Evolutionary conservation across 352 stramenopile genomes (phyloP), one percentile per base, ranked within the genome.

Genomic region (Phytophthora multivora): DNA sequence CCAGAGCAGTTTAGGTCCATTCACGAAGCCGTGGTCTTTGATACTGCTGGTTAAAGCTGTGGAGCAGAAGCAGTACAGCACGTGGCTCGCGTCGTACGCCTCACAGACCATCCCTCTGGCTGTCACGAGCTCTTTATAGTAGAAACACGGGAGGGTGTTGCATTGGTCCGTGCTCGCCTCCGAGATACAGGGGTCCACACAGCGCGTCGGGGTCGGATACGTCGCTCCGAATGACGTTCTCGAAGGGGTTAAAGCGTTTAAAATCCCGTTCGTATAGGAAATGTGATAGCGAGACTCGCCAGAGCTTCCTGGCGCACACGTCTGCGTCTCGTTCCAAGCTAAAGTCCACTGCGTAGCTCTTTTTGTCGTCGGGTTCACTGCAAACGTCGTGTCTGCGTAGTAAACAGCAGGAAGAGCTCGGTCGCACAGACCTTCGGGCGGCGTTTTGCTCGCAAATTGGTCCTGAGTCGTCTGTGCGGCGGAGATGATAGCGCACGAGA

Each of bases 21-120:
- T 15, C 10, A 80, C 33, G 16, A 78, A 72, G 6, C 79, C 76
- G 21, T 79, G 38, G 1, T 50, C 15, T 13, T 59, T 38, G 19
- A 88, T 77, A 36, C 45, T 72, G 5, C 11, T 48, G 10, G 52
- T 63, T 16, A 88, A 23, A 15, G 35, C 51, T 2, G 66, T 59
- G 0, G 67, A 79, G 54, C 79, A 89, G 21, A 69, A 83, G 63
- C 79, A 89, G 10, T 71, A 76, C 15, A 83, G 30, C 19, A 87
- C 59, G 36, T 78, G 71, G 6, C 48, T 73, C 0, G 73, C 53
- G 3, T 59, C 49, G 49, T 86, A 86, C 11, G 53, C 33, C 46
- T 80, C 41, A 41, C 76, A 86, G 8, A 12, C 39, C 50, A 68
- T 59, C 0, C 40, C 60, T 16, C 52, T 21, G 1, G 43, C 36